A percentile compares a stretch with the other conserved stretches of the same genome.
phyloP scores from a whole-genome alignment of 2,329 filamentous ascomycete species.

The Colletotrichum lupini region DNA sequence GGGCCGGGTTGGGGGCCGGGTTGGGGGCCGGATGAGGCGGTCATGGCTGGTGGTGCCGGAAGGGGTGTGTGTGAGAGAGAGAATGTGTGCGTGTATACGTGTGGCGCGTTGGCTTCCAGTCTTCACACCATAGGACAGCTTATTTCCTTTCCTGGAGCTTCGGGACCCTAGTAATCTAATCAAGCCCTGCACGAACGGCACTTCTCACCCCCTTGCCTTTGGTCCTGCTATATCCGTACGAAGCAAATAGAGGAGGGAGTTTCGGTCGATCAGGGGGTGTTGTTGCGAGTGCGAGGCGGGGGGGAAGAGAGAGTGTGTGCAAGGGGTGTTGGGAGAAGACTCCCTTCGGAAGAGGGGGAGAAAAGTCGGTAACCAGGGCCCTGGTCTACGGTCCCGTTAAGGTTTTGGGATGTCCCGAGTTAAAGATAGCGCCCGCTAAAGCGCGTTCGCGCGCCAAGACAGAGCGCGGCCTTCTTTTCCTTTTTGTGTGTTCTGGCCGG shows the following conservation, averaged over 20 bases:
- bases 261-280: neutral
- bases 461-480: neutral
- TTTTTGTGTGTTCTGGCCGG: too few species aligned
- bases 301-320: neutral
- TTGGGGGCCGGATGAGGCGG: slow-evolving; percentile 21
- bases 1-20: slow-evolving; percentile 22
- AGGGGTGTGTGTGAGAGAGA: neutral
- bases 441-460: neutral
- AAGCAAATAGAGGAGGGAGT: neutral
- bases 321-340: neutral
- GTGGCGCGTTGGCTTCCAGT: neutral
- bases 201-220: neutral
- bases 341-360: neutral
- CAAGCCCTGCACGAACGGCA: neutral
- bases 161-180: neutral
- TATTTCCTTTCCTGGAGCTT: neutral
- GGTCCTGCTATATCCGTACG: neutral
- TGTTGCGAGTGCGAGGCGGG: too few species aligned
- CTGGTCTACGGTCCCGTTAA: slow-evolving; percentile 30
- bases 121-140: neutral
- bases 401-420: slow-evolving; percentile 19
- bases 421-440: slow-evolving; percentile 14
- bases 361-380: slow-evolving; percentile 11
- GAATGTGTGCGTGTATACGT: too few species aligned
- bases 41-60: slow-evolving; percentile 6